These are phyloP conservation scores for Apiospora malaysiana DNA, from an alignment of 2,329 filamentous ascomycete genomes.

Conservation along the genomic window DNA sequence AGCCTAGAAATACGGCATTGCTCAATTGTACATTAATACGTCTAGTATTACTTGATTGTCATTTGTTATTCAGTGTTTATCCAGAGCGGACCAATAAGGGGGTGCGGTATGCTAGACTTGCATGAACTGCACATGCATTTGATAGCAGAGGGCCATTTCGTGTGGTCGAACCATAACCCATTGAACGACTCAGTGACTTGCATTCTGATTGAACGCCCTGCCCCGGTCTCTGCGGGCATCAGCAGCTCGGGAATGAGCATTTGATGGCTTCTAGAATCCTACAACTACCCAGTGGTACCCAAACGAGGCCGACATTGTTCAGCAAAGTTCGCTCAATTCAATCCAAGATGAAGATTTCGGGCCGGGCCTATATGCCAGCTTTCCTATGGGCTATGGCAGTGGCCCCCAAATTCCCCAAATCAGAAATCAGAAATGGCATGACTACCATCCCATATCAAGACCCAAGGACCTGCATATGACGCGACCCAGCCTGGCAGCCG, in stretches of 20 bases:
- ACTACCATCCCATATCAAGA: background rate
- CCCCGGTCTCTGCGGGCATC: background rate
- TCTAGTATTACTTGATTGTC: background rate
- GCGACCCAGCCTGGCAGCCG: background rate
- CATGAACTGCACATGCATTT: constrained; percentile 1
- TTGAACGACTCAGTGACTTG: background rate
- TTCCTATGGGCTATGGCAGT: background rate
- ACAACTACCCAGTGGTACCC: background rate
- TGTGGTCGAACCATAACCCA: background rate
- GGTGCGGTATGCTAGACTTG: background rate
- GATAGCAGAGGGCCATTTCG: background rate
- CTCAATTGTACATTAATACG: too few species aligned
- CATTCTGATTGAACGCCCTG: background rate
- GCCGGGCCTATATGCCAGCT: background rate
- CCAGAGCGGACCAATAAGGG: background rate
- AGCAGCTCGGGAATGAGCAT: background rate
- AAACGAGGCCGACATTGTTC: background rate
- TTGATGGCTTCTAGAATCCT: too few species aligned
- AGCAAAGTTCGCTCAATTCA: background rate
- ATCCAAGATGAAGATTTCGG: constrained; percentile 4
- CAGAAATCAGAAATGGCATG: background rate
- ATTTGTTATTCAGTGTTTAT: background rate
- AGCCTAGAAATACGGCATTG: too few species aligned
- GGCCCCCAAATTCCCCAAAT: background rate
- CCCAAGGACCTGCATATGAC: constrained; percentile 2